phyloP scores from a whole-genome alignment of 345 rosid genomes.

The Brassica nigra region DNA sequence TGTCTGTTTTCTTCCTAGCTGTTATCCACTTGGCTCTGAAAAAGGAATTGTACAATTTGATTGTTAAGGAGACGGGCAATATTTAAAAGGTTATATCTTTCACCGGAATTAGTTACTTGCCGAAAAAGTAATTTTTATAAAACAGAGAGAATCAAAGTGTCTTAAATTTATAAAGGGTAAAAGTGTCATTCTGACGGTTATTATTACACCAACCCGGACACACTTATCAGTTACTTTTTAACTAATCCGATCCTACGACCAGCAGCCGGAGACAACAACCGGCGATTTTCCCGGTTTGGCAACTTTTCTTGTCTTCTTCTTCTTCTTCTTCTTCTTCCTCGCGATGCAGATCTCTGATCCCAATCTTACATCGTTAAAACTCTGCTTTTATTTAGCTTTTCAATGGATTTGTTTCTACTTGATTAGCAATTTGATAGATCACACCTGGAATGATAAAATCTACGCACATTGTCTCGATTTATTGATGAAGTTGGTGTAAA shows the following conservation, averaged over 20 bases:
- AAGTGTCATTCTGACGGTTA: neutral
- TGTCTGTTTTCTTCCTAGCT: slow-evolving; percentile 29
- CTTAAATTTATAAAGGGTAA: neutral
- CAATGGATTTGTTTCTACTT: slow-evolving; percentile 20
- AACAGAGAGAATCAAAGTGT: neutral
- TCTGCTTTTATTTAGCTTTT: neutral
- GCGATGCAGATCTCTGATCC: slow-evolving; percentile 16
- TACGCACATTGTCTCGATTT: neutral
- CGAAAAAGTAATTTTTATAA: neutral
- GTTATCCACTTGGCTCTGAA: slow-evolving; percentile 31
- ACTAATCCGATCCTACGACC: slow-evolving; percentile 19
- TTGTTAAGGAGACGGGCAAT: slow-evolving; percentile 2
- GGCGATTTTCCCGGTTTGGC: slow-evolving; percentile 18
- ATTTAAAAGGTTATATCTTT: neutral
- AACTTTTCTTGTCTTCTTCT: neutral
- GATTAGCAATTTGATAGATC: slow-evolving; percentile 18
- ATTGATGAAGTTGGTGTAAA: neutral
- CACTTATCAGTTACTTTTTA: slow-evolving; percentile 16
- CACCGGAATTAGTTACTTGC: slow-evolving; percentile 12
- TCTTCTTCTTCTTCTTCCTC: neutral
- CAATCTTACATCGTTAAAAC: neutral
- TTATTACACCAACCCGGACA: slow-evolving; percentile 28
- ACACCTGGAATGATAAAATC: neutral
- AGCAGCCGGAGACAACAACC: slow-evolving; percentile 30
- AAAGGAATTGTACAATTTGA: slow-evolving; percentile 32